Evolutionary conservation across 495 filamentous ascomycete species (phyloP).

Genomic region (Penicillium mononematosum): DNA sequence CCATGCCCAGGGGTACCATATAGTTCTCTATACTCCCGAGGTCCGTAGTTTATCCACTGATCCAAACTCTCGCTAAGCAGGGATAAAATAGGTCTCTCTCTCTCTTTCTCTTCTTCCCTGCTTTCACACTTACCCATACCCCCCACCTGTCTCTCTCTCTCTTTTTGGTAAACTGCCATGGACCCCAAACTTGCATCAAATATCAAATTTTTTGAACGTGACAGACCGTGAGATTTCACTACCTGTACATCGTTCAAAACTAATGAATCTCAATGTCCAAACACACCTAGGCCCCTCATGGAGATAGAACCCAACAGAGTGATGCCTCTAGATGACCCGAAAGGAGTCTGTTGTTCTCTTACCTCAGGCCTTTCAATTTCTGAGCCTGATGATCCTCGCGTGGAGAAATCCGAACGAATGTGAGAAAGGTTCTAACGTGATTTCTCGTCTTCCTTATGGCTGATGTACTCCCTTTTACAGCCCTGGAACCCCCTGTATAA

Average conservation of each 20-base stretch:
- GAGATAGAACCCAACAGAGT: background rate
- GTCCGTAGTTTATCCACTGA: too few species aligned
- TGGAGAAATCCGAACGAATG: slow-evolving; percentile 10
- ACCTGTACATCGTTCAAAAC: background rate
- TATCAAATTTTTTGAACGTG: slow-evolving; percentile 1
- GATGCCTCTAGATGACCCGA: too few species aligned
- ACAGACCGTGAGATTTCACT: slow-evolving; percentile 1
- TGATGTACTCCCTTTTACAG: slow-evolving; percentile 3
- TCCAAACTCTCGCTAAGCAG: too few species aligned
- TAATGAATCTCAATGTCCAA: background rate
- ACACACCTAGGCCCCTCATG: slow-evolving; percentile 3
- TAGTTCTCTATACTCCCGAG: too few species aligned
- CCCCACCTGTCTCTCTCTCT: too few species aligned
- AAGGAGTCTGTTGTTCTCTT: too few species aligned
- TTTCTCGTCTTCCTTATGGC: slow-evolving; percentile 3
- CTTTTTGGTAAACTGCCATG: background rate
- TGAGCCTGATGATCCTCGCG: too few species aligned
- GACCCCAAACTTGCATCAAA: background rate
- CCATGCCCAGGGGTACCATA: too few species aligned
- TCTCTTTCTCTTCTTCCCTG: too few species aligned
- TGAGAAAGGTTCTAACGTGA: slow-evolving; percentile 1
- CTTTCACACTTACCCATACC: too few species aligned
- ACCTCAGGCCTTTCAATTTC: too few species aligned
- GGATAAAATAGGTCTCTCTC: too few species aligned
- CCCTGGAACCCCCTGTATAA: slow-evolving; percentile 8